Base-by-base conservation (phyloP, 1,139 yeast species). In the Hanseniaspora sp. region DNA sequence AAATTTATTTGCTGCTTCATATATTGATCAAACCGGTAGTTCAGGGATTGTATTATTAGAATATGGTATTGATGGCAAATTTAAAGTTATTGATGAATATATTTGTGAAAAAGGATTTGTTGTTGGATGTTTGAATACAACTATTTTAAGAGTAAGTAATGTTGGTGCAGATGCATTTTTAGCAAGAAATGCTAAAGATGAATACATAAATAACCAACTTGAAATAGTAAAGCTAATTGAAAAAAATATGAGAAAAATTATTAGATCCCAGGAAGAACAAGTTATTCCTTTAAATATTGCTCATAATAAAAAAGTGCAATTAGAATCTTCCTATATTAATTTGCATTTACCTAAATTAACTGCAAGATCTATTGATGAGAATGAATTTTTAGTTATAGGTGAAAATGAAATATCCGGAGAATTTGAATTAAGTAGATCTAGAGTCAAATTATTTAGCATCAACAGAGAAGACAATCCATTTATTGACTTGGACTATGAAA, bases 241-340 rank as follows among this genome's bases (percentile, higher is more conserved):
- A 33, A 51, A 45, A 35, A 45, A 45, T 23, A 37, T 51, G 15
- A 44, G 48, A 51, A 51, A 39, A 39, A 37, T 46, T 15, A 30
- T 53, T 11, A 33, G 42, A 30, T 23, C 42, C 15, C 55, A 53
- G 31, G 51, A 53, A 53, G 52, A 47, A 7, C 55, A 46, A 44
- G 52, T 43, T 12, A 47, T 46, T n/a, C 52, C 55, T 8, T 18
- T 47, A 23, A 53, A 47, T 30, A 47, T 47, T 31, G 48, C 46
- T 49, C 34, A 63, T 68, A 59, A 51, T 13, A 80, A 76, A 59
- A 64, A 77, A 42, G 72, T 78, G 58, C 78, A 76, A 60, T 69
- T 86, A 1, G 83, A 90, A 59, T 95, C 95, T 0, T 85, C 95
- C 1, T 84, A 85, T 60, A 95, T 85, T 61, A 80, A 87, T 1